Evolutionary conservation across 257 asterid species (phyloP).

Genomic region (Nicotiana paniculata): DNA sequence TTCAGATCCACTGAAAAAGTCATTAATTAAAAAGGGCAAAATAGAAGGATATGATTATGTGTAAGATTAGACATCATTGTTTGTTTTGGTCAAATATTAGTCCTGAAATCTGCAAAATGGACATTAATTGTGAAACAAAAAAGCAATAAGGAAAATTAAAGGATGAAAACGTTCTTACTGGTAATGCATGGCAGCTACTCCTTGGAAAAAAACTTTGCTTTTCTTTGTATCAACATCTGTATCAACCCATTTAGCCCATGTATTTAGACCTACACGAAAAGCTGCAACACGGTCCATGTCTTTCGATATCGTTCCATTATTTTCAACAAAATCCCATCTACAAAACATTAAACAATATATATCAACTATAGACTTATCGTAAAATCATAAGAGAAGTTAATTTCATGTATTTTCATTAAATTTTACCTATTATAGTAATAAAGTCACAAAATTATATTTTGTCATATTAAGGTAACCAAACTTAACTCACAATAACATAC

Average conservation of each 20-base stretch:
- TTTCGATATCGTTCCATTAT: conserved; percentile 32
- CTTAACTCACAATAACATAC: too few species aligned
- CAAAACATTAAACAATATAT: background rate
- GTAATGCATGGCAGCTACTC: conserved; percentile 56
- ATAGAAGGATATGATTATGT: background rate
- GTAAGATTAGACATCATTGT: too few species aligned
- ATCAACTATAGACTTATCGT: background rate
- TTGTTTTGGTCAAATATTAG: too few species aligned
- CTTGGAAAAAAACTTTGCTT: conserved; percentile 59
- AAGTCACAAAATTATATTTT: too few species aligned
- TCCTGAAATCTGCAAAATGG: too few species aligned
- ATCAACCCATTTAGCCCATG: conserved; percentile 64
- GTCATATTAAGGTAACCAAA: too few species aligned
- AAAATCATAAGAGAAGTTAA: background rate
- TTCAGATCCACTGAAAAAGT: conserved; percentile 38
- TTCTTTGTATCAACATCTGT: conserved; percentile 28
- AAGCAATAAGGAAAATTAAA: background rate
- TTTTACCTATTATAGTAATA: too few species aligned
- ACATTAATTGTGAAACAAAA: background rate
- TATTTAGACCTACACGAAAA: conserved; percentile 31
- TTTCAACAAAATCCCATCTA: conserved; percentile 56
- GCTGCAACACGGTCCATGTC: conserved; percentile 71
- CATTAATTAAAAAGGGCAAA: background rate
- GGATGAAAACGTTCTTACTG: conserved; percentile 24
- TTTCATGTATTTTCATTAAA: too few species aligned